Evolutionary conservation across 139 green algal genomes (phyloP), one percentile per base, ranked within the genome.

Genomic region (Chlorella sp.): DNA sequence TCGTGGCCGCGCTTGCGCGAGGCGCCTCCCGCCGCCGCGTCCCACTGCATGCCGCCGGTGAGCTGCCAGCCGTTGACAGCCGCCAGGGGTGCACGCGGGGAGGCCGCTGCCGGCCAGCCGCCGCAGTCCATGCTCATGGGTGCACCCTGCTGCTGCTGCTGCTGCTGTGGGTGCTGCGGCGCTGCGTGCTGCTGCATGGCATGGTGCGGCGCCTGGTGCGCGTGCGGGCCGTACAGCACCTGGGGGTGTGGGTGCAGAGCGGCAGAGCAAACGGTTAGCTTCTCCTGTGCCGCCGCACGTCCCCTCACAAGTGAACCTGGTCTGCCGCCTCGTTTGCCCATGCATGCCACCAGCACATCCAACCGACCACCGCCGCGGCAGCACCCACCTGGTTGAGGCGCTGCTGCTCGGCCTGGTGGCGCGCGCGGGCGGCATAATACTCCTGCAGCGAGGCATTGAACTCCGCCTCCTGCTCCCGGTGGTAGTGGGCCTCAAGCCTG

Each of bases 351-450:
- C 67, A 46, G 30, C 28, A 1, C 60, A 65, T 20, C 56, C n/a
- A n/a, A 65, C 56, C 56, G 22, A 65, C 56, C 56, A 65, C 7
- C 56, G n/a, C n/a, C n/a, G n/a, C n/a, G n/a, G n/a, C n/a, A n/a
- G n/a, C n/a, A 36, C 69, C 13, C 73, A 60, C 73, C 40, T 83
- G 77, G 60, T 83, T 83, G 9, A 84, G 64, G 32, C 79, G 79
- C 79, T 84, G 79, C 79, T 84, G 79, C 56, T 76, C 43, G n/a
- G 62, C 38, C 79, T 84, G 79, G 79, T 84, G 79, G 43, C 62
- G 41, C 43, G 3, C 32, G n/a, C 79, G 62, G 0, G 43, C 64
- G 5, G n/a, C 43, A 20, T 84, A 84, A 64, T 84, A 84, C 43
- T 76, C 64, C 1, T 17, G 19, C 79, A 84, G 38, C 32, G 6